These are phyloP conservation scores for Exophiala spinifera DNA, from an alignment of 2,329 filamentous ascomycete species.

Conservation along the genomic window DNA sequence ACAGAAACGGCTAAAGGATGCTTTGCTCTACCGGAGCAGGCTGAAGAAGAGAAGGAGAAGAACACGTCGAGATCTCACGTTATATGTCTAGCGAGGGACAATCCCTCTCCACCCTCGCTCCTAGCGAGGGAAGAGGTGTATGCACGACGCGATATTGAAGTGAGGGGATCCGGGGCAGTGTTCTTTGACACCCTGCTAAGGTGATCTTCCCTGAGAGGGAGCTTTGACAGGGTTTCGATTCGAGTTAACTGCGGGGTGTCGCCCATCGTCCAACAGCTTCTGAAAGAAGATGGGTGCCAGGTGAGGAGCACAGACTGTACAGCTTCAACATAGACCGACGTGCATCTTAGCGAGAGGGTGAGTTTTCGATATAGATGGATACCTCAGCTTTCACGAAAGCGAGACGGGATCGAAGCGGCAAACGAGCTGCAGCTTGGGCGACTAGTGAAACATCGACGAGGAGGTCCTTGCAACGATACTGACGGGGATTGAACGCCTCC, in stretches of 20 bases:
- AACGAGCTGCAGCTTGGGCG: constrained; percentile 2
- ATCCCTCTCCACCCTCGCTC: constrained; percentile 20
- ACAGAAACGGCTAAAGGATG: constrained; percentile 1
- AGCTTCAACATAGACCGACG: constrained; percentile 9
- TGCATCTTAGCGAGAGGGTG: constrained; percentile 15
- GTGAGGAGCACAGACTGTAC: constrained; percentile 1
- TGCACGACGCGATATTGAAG: constrained; percentile 10
- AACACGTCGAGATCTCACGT: constrained; percentile 4
- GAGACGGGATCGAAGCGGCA: not conserved
- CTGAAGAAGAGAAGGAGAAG: constrained; percentile 14
- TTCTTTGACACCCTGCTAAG: constrained; percentile 8
- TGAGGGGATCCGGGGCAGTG: constrained; percentile 12
- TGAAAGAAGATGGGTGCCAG: not conserved
- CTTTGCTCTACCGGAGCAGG: constrained; percentile 29
- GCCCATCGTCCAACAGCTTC: not conserved
- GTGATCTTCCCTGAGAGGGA: constrained; percentile 14
- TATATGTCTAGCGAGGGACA: constrained; percentile 15
- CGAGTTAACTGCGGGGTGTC: constrained; percentile 21
- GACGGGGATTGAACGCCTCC: constrained; percentile 2
- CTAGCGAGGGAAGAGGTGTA: constrained; percentile 18
- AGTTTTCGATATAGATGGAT: not conserved
- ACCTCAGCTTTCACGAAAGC: not conserved
- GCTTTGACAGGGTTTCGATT: constrained; percentile 3
- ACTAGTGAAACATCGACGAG: not conserved
- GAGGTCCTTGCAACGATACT: constrained; percentile 1